A percentile compares a stretch with the other conserved stretches of the same genome.
Evolutionary conservation across 2,329 filamentous ascomycete species (phyloP).

Genomic region (Dothiorella sarmentorum): DNA sequence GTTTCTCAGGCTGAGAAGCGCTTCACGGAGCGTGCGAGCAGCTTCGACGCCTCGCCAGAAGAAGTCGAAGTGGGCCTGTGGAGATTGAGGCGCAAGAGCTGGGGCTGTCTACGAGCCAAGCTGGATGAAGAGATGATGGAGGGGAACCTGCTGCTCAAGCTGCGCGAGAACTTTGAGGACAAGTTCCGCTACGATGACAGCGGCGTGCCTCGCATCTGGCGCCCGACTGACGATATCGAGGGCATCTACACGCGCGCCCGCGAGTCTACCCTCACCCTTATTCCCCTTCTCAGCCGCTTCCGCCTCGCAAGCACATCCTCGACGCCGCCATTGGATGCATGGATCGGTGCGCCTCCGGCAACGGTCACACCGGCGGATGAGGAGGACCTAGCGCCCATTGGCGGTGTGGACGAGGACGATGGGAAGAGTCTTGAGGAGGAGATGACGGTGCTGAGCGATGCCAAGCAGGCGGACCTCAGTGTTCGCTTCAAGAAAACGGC

Average conservation of each 20-base stretch:
- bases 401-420: conserved; percentile 90
- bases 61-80: conserved; percentile 92
- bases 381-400: conserved; percentile 83
- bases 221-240: conserved; percentile 94
- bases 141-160: conserved; percentile 89
- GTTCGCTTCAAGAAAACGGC: conserved; percentile 98
- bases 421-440: conserved; percentile 94
- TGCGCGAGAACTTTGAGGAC: conserved; percentile 97
- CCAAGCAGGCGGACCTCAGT: conserved; percentile 85
- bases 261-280: conserved; percentile 86
- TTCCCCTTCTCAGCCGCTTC: conserved; percentile 85
- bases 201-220: conserved; percentile 94
- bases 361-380: conserved; percentile 79
- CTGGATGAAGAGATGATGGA: conserved; percentile 98
- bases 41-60: conserved; percentile 86
- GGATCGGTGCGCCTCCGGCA: conserved; percentile 74
- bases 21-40: conserved; percentile 84
- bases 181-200: conserved; percentile 97
- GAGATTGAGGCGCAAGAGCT: conserved; percentile 89
- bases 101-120: conserved; percentile 83
- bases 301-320: conserved; percentile 69
- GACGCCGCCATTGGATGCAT: conserved; percentile 77
- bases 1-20: conserved; percentile 81
- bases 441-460: conserved; percentile 88
- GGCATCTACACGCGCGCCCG: conserved; percentile 88